Conservation (phyloP, 2,329 filamentous ascomycete species). For the Fusarium hainanense region DNA sequence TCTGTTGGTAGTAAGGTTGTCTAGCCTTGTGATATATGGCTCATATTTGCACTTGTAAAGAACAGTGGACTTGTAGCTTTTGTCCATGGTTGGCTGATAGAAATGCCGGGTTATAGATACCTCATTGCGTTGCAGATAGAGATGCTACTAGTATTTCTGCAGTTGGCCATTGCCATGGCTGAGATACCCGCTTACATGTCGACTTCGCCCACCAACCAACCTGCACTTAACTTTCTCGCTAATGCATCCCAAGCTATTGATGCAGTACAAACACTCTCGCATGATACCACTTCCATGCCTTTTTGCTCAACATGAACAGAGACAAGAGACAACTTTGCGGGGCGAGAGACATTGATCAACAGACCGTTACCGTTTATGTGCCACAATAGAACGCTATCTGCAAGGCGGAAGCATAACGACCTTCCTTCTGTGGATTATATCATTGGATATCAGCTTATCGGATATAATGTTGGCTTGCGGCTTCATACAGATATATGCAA, state of each 20-base stretch:
- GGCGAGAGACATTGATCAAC: background rate
- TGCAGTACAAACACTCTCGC: conserved; percentile 1
- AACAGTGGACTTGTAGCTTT: background rate
- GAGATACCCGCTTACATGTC: background rate
- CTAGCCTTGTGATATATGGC: background rate
- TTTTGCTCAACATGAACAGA: background rate
- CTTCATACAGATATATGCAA: background rate
- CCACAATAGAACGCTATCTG: background rate
- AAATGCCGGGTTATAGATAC: background rate
- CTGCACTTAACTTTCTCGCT: background rate
- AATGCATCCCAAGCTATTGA: conserved; percentile 4
- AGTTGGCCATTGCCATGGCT: background rate
- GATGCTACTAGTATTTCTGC: background rate
- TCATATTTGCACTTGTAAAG: background rate
- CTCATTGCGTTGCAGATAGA: background rate
- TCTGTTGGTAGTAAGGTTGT: background rate
- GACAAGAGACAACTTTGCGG: background rate
- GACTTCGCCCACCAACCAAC: background rate
- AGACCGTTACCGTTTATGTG: background rate
- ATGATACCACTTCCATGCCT: background rate
- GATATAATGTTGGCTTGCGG: background rate
- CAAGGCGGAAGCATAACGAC: background rate
- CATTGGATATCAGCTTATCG: background rate
- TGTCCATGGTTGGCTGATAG: background rate
- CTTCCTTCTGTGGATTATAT: background rate